Conservation (phyloP, 2,329 filamentous ascomycete species). For the Sporothrix pseudoabietina region DNA sequence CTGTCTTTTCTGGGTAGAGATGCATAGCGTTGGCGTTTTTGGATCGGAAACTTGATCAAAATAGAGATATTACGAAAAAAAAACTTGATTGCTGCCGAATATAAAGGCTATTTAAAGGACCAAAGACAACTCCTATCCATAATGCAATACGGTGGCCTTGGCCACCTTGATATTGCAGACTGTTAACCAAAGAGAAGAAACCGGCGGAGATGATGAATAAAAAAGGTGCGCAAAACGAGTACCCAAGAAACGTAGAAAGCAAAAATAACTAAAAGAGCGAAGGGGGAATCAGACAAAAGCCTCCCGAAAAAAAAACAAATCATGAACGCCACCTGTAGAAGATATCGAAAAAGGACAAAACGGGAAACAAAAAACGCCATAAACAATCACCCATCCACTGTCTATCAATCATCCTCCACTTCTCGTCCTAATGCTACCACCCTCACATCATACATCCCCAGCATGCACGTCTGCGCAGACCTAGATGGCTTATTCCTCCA, state of each 20-base stretch:
- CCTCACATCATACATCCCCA: no score
- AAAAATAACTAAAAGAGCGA: neutral
- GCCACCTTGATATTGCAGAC: neutral
- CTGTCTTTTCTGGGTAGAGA: neutral
- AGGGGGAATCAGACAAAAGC: constrained; percentile 26
- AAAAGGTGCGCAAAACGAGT: neutral
- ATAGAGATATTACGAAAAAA: constrained; percentile 1
- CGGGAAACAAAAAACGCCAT: neutral
- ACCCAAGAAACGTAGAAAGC: neutral
- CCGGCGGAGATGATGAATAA: neutral
- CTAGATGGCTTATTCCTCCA: neutral
- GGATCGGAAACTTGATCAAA: neutral
- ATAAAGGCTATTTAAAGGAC: constrained; percentile 22
- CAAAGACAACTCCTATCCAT: constrained; percentile 8
- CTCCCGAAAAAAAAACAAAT: neutral
- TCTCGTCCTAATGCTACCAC: neutral
- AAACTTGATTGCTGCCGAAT: neutral
- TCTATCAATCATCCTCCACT: neutral
- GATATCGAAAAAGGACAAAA: neutral
- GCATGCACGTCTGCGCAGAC: neutral
- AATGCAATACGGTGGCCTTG: constrained; percentile 4
- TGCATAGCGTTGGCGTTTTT: constrained; percentile 51
- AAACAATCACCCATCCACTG: neutral
- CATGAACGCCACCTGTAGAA: neutral
- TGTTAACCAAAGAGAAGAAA: neutral